These are phyloP conservation scores for Zizania latifolia DNA, from an alignment of 176 grass and related monocot species.

Conservation along the genomic window DNA sequence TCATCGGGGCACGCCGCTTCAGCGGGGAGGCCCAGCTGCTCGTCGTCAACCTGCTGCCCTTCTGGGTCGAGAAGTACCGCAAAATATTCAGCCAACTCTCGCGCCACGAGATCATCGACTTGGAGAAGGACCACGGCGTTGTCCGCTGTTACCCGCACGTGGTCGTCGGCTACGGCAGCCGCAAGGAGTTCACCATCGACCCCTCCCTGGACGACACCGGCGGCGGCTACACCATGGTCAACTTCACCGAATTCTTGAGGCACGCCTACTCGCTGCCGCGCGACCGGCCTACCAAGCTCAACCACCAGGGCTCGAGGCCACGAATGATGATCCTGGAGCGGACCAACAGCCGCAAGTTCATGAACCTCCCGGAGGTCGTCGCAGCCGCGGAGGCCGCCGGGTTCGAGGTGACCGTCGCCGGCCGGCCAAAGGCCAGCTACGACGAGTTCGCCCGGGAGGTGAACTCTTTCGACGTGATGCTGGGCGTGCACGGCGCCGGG, in stretches of 20 bases:
- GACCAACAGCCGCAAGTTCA: slow-evolving; percentile 28
- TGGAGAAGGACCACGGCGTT: slow-evolving; percentile 39
- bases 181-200: slow-evolving; percentile 64
- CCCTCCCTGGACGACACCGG: slow-evolving; percentile 27
- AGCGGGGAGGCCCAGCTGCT: slow-evolving; percentile 48
- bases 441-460: slow-evolving; percentile 37
- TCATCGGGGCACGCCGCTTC: slow-evolving; percentile 47
- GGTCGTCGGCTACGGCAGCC: slow-evolving; percentile 48
- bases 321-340: slow-evolving; percentile 58
- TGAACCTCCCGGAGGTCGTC: slow-evolving; percentile 47
- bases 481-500: slow-evolving; percentile 58
- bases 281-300: slow-evolving; percentile 28
- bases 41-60: slow-evolving; percentile 49
- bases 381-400: slow-evolving; percentile 25
- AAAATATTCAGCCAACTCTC: slow-evolving; percentile 39
- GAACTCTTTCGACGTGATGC: slow-evolving; percentile 59
- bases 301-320: background rate
- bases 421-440: slow-evolving; percentile 17
- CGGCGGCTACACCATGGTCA: slow-evolving; percentile 42
- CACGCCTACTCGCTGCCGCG: slow-evolving; percentile 37
- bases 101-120: slow-evolving; percentile 49
- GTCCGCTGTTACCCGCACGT: slow-evolving; percentile 49
- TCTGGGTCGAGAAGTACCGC: slow-evolving; percentile 46
- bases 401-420: slow-evolving; percentile 37
- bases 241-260: slow-evolving; percentile 56